Evolutionary conservation across 2,329 filamentous ascomycete genomes (phyloP), one percentile per base, ranked within the genome.

Genomic region (Sporothrix variecibatus): DNA sequence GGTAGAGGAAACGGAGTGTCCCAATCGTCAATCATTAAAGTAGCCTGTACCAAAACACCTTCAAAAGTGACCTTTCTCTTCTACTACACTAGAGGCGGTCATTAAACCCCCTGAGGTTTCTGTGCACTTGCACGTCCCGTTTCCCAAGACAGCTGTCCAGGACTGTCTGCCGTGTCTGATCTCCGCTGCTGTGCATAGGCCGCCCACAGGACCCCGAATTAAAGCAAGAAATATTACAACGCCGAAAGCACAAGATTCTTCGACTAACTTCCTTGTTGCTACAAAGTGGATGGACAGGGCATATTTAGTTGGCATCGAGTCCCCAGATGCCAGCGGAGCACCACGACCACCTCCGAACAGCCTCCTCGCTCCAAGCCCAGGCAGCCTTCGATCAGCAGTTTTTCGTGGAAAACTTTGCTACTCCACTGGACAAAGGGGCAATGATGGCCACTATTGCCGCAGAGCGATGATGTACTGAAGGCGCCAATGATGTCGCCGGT

Each of bases 101-200:
- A 34, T 34, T 34, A 34, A 34, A 34, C 34, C 34, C 34, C 5
- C 34, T 8, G 34, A 34, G 34, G 8, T 8, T 34, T 34, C 34
- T 34, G 4, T 34, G 34, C 1, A 43, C 12, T 43, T 43, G 58
- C n/a, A 40, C 60, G 38, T 51, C 46, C n/a, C 28, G 31, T 71
- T 71, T 40, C 68, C 31, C 49, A 43, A 43, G 31, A 58, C 12
- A 34, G 51, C n/a, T 34, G 46, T 17, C 7, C 49, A 70, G 46
- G 53, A 31, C 69, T 23, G 20, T 49, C 69, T 71, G 69, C 70
- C 70, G 58, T 65, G 70, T 72, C 70, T 72, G 70, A 64, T 65
- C 70, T 40, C 70, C 70, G 58, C 38, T 71, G 38, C 38, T 23
- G 38, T 71, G 46, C 60, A 72, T 64, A 26, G 56, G 70, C 34